Conservation (phyloP, 768 basidiomycete species). For the Austroboletus eburneus region DNA sequence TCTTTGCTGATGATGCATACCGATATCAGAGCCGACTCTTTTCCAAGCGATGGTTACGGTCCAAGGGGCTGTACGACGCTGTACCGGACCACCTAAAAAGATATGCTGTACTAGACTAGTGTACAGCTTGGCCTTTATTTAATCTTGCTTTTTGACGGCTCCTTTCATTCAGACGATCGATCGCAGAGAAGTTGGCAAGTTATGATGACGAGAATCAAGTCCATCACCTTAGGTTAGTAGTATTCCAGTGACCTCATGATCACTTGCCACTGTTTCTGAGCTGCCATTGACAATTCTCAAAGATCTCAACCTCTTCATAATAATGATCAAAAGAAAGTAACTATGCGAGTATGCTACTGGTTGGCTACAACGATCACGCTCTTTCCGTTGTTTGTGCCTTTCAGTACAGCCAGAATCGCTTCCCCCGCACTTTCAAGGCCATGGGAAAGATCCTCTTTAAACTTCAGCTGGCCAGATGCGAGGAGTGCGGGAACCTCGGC, state of each 20-base stretch:
- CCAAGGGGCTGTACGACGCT: slow-evolving; percentile 69
- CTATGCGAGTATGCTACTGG: background rate
- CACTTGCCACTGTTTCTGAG: too few relatives aligned
- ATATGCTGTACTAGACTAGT: slow-evolving; percentile 79
- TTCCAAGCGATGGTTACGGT: slow-evolving; percentile 85
- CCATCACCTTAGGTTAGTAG: too few relatives aligned
- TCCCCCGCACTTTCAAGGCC: slow-evolving; percentile 42
- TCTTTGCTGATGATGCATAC: slow-evolving; percentile 94
- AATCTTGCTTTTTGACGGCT: too few relatives aligned
- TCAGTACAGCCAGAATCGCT: slow-evolving; percentile 34
- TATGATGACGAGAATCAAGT: too few relatives aligned
- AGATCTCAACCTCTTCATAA: too few relatives aligned
- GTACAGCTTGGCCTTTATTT: too few relatives aligned
- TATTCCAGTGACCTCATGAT: too few relatives aligned
- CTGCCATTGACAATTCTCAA: too few relatives aligned
- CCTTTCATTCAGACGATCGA: too few relatives aligned
- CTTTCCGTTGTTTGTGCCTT: slow-evolving; percentile 35
- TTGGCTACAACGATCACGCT: slow-evolving; percentile 12
- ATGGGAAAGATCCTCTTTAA: slow-evolving; percentile 40
- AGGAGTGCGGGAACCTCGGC: slow-evolving; percentile 37
- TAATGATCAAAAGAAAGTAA: slow-evolving; percentile 2
- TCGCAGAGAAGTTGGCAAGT: too few relatives aligned
- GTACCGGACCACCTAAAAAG: slow-evolving; percentile 85
- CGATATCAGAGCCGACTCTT: slow-evolving; percentile 96
- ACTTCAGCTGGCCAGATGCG: slow-evolving; percentile 44